phyloP scores from a whole-genome alignment of 2,329 filamentous ascomycete genomes.

The Tolypocladium tundrense region DNA sequence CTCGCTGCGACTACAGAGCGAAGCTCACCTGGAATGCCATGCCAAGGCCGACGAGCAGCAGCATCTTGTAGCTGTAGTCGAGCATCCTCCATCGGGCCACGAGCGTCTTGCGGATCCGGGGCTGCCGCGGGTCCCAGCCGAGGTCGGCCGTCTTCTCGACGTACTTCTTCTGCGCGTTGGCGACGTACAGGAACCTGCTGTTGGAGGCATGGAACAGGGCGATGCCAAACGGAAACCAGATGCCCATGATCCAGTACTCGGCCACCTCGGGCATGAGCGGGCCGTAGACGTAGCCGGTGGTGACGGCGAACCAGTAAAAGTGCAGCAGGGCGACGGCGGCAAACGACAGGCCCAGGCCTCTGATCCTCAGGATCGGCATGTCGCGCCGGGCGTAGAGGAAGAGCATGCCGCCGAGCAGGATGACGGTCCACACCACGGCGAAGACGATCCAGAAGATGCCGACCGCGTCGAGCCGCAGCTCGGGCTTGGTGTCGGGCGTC shows the following conservation, averaged over 20 bases:
- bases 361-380: constrained; percentile 28
- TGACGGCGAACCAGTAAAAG: constrained; percentile 30
- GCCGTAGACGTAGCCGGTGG: constrained; percentile 27
- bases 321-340: constrained; percentile 29
- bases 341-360: constrained; percentile 29
- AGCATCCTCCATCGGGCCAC: constrained; percentile 26
- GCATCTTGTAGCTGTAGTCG: constrained; percentile 37
- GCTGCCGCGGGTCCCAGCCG: constrained; percentile 4
- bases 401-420: constrained; percentile 27
- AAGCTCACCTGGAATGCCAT: constrained; percentile 44
- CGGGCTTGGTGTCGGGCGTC: constrained; percentile 18
- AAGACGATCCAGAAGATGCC: constrained; percentile 31
- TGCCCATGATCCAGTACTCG: constrained; percentile 59
- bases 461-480: constrained; percentile 23
- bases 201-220: constrained; percentile 57
- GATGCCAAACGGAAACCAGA: constrained; percentile 54
- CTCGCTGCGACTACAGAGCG: neutral
- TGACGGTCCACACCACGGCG: constrained; percentile 25
- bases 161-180: constrained; percentile 40
- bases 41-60: constrained; percentile 39
- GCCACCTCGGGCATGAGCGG: constrained; percentile 36
- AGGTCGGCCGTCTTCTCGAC: constrained; percentile 9
- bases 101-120: constrained; percentile 14
- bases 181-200: constrained; percentile 48
- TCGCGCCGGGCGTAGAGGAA: constrained; percentile 29